These are phyloP conservation scores for Linnemannia hyalina DNA, from an alignment of 192 early-diverging fungal species.

Conservation along the genomic window DNA sequence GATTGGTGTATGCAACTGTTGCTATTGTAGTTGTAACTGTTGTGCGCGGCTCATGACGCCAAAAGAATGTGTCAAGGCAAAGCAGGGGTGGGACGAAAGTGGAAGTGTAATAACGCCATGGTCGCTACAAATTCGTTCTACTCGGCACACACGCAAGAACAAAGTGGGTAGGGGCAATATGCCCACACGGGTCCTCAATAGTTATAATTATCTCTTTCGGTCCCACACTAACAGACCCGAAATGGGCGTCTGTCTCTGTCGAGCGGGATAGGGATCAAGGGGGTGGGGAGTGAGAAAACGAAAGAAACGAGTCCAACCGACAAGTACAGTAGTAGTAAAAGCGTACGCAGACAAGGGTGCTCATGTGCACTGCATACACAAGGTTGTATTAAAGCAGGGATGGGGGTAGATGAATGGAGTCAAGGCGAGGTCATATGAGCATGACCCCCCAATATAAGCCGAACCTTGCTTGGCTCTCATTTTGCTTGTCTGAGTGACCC, in stretches of 20 bases:
- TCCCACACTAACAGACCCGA: background rate
- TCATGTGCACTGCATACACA: background rate
- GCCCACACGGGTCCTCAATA: background rate
- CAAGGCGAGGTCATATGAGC: too few relatives aligned
- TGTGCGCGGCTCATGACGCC: background rate
- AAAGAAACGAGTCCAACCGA: background rate
- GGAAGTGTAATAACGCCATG: background rate
- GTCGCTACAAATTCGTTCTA: background rate
- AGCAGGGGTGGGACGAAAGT: background rate
- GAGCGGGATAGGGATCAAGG: background rate
- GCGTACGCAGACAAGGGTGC: background rate
- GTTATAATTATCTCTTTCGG: background rate
- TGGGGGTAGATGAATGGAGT: too few relatives aligned
- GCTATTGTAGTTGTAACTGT: background rate
- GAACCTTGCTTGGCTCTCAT: too few relatives aligned
- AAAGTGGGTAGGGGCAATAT: background rate
- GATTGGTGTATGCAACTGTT: background rate
- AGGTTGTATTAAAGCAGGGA: too few relatives aligned
- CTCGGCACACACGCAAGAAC: background rate
- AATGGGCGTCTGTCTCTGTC: background rate
- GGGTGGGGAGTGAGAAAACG: background rate
- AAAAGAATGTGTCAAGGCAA: background rate
- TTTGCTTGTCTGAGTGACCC: too few relatives aligned
- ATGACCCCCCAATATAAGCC: too few relatives aligned
- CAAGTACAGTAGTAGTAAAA: background rate